Evolutionary conservation across 2,329 filamentous ascomycete species (phyloP), one percentile per base, ranked within the genome.

Genomic region (Penicillium sp.): DNA sequence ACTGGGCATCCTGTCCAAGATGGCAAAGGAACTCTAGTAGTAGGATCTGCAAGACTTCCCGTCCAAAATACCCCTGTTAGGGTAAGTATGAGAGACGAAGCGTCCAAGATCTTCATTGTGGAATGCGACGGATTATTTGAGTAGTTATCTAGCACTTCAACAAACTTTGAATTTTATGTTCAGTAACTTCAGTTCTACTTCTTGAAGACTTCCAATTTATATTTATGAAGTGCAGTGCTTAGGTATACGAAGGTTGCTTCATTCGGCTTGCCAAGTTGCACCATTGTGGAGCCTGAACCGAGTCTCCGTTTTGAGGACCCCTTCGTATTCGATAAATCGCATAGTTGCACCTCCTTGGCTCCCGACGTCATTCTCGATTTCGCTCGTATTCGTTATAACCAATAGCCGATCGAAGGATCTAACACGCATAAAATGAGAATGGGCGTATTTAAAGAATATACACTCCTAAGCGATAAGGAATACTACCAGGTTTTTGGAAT

Each of bases 1-100:
- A 47, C 44, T 2, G 31, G 44, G 11, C 44, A 47, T 33, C 31
- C 44, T 33, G 37, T 21, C 31, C 44, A 36, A 23, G 43, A 46
- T 18, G 43, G 43, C 8, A 46, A 21, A 31, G 43, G 43, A 19
- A 46, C 19, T 18, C 43, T 13, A 21, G 43, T 31, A 33, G 43
- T 31, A 46, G 43, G 29, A 21, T 21, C 10, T 13, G 43, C 43
- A 10, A 46, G 3, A 10, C 6, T 46, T 33, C 21, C n/a, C 16
- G 10, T 6, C 16, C 5, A 4, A 23, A 39, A 39, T 10, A 23
- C 7, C 19, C 18, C 19, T 23, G 16, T n/a, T 11, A 39, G 9
- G 5, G 5, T 21, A 5, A 33, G 29, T 10, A 23, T 11, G 6
- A 39, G 19, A 18, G 16, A 10, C 9, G 36, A 10, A 23, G 23